These are phyloP conservation scores for Abrus pulchellus DNA, from an alignment of 306 rosid species.

Conservation along the genomic window DNA sequence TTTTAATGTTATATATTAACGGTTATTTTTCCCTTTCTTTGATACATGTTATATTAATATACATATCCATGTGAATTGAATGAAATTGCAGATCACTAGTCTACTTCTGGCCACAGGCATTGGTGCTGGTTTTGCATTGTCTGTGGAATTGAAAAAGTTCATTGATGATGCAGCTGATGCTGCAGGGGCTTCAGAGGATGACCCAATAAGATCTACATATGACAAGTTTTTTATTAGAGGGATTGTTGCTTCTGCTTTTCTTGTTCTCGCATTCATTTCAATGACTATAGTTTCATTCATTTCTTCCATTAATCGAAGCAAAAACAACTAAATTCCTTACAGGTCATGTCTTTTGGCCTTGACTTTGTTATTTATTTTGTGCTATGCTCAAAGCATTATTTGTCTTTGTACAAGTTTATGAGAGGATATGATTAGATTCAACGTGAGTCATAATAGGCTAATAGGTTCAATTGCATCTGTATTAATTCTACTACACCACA, in stretches of 20 bases:
- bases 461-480: background rate
- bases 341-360: background rate
- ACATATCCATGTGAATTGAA: background rate
- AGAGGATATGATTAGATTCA: too few relatives aligned
- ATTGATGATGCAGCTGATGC: background rate
- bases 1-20: too few relatives aligned
- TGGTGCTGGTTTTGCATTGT: slow-evolving; percentile 62
- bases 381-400: background rate
- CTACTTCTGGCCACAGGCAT: slow-evolving; percentile 57
- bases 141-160: slow-evolving; percentile 46
- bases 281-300: slow-evolving; percentile 57
- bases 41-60: too few relatives aligned
- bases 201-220: slow-evolving; percentile 14
- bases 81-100: slow-evolving; percentile 50
- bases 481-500: background rate
- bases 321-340: background rate
- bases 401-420: background rate
- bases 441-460: too few relatives aligned
- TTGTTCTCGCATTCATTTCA: slow-evolving; percentile 45
- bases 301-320: slow-evolving; percentile 52
- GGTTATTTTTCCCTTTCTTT: too few relatives aligned
- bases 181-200: slow-evolving; percentile 8
- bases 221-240: slow-evolving; percentile 49
- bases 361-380: background rate
- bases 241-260: slow-evolving; percentile 48